phyloP scores from a whole-genome alignment of 2,329 filamentous ascomycete species.

The Paraphaeosphaeria sporulosa region DNA sequence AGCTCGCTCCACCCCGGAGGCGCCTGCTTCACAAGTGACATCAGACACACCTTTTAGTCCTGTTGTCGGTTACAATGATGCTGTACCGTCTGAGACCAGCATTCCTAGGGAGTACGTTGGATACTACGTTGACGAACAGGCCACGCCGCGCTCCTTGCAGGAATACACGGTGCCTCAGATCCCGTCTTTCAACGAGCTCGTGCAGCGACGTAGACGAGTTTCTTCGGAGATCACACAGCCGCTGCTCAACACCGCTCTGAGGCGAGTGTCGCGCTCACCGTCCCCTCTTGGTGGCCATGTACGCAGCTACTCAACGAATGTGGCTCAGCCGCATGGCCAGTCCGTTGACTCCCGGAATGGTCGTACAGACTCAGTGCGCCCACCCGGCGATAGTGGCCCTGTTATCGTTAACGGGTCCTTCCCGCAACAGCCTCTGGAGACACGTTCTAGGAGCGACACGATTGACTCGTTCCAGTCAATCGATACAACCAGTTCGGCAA shows the following conservation, averaged over 20 bases:
- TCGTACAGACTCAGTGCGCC: slow-evolving; percentile 38
- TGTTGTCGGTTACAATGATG: slow-evolving; percentile 27
- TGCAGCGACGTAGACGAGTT: slow-evolving; percentile 50
- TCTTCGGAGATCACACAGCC: slow-evolving; percentile 53
- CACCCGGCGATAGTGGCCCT: slow-evolving; percentile 40
- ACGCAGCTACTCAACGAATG: slow-evolving; percentile 49
- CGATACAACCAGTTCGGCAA: slow-evolving; percentile 26
- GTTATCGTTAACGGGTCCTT: slow-evolving; percentile 52
- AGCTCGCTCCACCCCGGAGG: slow-evolving; percentile 43
- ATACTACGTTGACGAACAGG: slow-evolving; percentile 57
- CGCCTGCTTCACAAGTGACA: slow-evolving; percentile 25
- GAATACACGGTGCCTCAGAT: slow-evolving; percentile 46
- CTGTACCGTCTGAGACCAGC: slow-evolving; percentile 36
- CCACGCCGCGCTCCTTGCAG: slow-evolving; percentile 48
- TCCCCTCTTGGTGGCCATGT: slow-evolving; percentile 55
- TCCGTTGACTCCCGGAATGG: slow-evolving; percentile 33
- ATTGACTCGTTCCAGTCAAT: slow-evolving; percentile 30
- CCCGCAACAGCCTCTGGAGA: slow-evolving; percentile 36
- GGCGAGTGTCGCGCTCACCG: slow-evolving; percentile 53
- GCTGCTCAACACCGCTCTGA: slow-evolving; percentile 46
- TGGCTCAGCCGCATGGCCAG: slow-evolving; percentile 23
- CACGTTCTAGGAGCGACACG: slow-evolving; percentile 34
- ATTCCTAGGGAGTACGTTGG: slow-evolving; percentile 60
- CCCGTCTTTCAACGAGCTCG: slow-evolving; percentile 50
- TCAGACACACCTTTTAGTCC: slow-evolving; percentile 35